phyloP scores from a whole-genome alignment of 2,329 filamentous ascomycete genomes.

The Periconia macrospinosa region DNA sequence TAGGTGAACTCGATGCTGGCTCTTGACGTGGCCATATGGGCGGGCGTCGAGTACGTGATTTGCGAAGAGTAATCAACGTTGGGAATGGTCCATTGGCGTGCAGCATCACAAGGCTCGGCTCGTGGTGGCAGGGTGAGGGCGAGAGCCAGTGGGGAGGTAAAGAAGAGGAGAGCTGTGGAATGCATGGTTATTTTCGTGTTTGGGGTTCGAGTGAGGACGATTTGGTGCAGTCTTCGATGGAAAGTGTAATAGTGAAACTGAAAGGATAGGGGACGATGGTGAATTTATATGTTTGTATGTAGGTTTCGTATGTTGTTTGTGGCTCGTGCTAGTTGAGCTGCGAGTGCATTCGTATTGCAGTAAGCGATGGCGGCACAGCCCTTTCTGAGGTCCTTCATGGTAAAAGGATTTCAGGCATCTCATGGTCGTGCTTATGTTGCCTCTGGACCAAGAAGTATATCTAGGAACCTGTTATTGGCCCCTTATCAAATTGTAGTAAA shows the following conservation, averaged over 20 bases:
- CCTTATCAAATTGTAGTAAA: neutral
- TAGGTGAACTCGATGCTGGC: conserved; percentile 11
- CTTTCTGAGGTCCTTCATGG: neutral
- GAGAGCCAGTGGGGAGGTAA: neutral
- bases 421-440: neutral
- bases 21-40: conserved; percentile 9
- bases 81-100: neutral
- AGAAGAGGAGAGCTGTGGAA: neutral
- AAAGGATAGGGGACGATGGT: neutral
- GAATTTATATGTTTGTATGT: neutral
- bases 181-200: neutral
- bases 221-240: neutral
- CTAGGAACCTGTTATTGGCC: neutral
- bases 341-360: neutral
- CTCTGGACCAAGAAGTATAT: neutral
- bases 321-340: neutral
- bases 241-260: neutral
- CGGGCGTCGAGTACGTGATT: conserved; percentile 10
- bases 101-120: neutral
- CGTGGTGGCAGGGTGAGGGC: conserved; percentile 23
- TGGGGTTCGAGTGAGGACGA: neutral
- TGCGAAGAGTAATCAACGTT: conserved; percentile 4
- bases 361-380: neutral
- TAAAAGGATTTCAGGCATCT: neutral
- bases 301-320: neutral